A percentile compares a stretch with the other conserved stretches of the same genome.
phyloP scores from a whole-genome alignment of 2,329 filamentous ascomycete genomes.

The Fusarium neocosmosporiellum region DNA sequence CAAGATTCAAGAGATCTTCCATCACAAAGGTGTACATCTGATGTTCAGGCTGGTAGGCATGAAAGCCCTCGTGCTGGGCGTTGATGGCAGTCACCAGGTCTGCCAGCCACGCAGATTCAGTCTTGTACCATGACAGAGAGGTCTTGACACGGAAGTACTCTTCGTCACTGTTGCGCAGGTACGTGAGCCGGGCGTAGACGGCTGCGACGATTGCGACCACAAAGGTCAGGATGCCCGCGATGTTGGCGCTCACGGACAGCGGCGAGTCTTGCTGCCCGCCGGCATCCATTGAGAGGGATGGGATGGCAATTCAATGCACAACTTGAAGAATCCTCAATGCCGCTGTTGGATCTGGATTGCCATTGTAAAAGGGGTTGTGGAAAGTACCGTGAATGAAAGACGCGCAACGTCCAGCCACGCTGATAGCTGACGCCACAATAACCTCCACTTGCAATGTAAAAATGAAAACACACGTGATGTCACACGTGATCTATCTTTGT shows the following conservation, averaged over 20 bases:
- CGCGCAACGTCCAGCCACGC: not conserved
- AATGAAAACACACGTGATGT: conserved; percentile 6
- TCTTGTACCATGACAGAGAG: conserved; percentile 61
- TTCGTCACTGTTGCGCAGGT: conserved; percentile 58
- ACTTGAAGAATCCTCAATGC: not conserved
- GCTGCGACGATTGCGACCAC: conserved; percentile 58
- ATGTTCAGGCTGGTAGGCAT: conserved; percentile 50
- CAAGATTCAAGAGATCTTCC: conserved; percentile 57
- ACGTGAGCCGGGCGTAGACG: conserved; percentile 56
- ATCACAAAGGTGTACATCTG: conserved; percentile 62
- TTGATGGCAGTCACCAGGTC: conserved; percentile 52
- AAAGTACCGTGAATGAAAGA: not conserved
- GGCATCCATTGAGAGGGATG: conserved; percentile 39
- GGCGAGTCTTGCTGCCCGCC: conserved; percentile 53
- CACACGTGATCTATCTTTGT: not conserved
- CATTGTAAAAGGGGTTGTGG: not conserved
- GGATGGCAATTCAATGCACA: not conserved
- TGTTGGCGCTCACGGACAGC: conserved; percentile 56
- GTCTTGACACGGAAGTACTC: conserved; percentile 62
- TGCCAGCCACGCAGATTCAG: conserved; percentile 58
- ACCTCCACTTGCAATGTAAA: not conserved
- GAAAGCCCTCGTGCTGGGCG: conserved; percentile 38
- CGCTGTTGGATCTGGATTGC: not conserved
- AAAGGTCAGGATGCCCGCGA: conserved; percentile 61
- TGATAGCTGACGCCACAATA: not conserved